These are phyloP conservation scores for Lecanicillium sp. DNA, from an alignment of 2,329 filamentous ascomycete species.

Conservation along the genomic window DNA sequence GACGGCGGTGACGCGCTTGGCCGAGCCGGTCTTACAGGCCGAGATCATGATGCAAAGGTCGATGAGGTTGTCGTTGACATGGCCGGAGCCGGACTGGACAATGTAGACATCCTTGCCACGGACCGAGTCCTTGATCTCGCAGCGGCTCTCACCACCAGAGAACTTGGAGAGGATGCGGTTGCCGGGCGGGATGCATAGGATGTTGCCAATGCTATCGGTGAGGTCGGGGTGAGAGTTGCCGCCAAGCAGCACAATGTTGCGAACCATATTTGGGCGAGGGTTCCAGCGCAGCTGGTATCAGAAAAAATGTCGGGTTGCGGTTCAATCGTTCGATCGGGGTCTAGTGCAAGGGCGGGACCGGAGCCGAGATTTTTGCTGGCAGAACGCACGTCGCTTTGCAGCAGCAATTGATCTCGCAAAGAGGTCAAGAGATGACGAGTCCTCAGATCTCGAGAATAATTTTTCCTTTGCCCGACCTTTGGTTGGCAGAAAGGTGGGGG, in stretches of 20 bases:
- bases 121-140: constrained; percentile 94
- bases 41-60: constrained; percentile 97
- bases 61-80: constrained; percentile 93
- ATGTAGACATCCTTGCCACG: constrained; percentile 99
- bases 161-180: constrained; percentile 86
- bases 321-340: too few relatives aligned
- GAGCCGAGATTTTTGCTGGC: neutral
- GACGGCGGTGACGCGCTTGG: constrained; percentile 86
- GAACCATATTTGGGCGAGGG: constrained; percentile 57
- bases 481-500: neutral
- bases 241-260: constrained; percentile 89
- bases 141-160: constrained; percentile 87
- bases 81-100: constrained; percentile 86
- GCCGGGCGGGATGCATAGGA: constrained; percentile 78
- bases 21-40: constrained; percentile 93
- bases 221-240: constrained; percentile 88
- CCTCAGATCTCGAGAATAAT: too few relatives aligned
- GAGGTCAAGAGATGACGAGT: neutral
- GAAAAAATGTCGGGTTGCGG: too few relatives aligned
- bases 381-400: neutral
- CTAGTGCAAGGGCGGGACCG: neutral
- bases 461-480: too few relatives aligned
- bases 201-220: constrained; percentile 78
- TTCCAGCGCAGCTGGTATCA: too few relatives aligned
- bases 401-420: too few relatives aligned